phyloP scores from a whole-genome alignment of 2,329 filamentous ascomycete genomes.

The Apiospora saccharicola region DNA sequence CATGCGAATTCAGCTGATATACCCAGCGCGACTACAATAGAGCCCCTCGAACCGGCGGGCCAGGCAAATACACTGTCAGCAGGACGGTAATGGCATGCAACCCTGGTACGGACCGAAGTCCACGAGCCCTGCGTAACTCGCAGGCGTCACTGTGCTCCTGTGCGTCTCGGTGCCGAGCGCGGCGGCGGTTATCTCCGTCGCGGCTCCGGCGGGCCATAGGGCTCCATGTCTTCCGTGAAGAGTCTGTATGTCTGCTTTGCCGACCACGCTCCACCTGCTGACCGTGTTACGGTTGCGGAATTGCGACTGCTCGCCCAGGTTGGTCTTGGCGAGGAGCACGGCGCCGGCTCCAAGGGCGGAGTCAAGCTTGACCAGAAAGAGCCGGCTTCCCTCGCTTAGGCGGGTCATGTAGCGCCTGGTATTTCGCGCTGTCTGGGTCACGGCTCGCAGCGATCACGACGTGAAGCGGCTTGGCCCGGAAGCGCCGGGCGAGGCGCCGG shows the following conservation, averaged over 20 bases:
- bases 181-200: too few species aligned
- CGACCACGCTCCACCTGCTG: too few species aligned
- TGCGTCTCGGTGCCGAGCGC: too few species aligned
- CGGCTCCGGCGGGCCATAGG: too few species aligned
- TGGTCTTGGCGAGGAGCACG: too few species aligned
- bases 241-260: too few species aligned
- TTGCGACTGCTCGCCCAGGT: too few species aligned
- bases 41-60: neutral
- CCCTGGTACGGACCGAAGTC: neutral
- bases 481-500: too few species aligned
- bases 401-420: neutral
- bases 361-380: neutral
- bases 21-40: neutral
- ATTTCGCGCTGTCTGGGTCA: neutral
- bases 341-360: neutral
- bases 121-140: too few species aligned
- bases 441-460: neutral
- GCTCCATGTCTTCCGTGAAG: too few species aligned
- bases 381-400: neutral
- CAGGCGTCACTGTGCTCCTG: too few species aligned
- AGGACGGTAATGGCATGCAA: neutral
- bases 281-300: too few species aligned
- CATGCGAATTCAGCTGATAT: neutral
- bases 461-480: neutral
- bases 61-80: neutral